Base-by-base conservation (phyloP, 2,329 filamentous ascomycete genomes). In the Xylariales sp. region DNA sequence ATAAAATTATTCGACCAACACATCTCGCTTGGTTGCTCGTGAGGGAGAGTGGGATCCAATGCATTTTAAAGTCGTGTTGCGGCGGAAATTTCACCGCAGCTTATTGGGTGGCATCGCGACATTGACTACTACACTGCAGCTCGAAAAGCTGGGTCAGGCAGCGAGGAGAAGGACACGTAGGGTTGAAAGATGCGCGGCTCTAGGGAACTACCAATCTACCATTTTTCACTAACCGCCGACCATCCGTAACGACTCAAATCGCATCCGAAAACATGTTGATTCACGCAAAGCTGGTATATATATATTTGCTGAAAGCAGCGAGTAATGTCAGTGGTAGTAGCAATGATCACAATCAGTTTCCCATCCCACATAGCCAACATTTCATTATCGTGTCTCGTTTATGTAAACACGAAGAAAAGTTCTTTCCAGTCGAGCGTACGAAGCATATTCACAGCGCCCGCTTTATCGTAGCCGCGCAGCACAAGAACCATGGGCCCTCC, bases 61-160 rank as follows among this genome's bases (percentile, higher is more conserved):
- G 12, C 50, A 45, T 36, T 43, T 10, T 4, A 10, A 7, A 39
- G 16, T 45, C n/a, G 12, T 16, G 12, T 45, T 23, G 7, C 41
- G n/a, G 16, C n/a, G 28, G 39, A 48, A 28, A 43, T 34, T 45
- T 14, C 43, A 56, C 10, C 16, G 3, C 1, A 45, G 43, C 45
- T 56, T 32, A 65, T 61, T 50, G 57, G 56, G 32, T 61, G 18
- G 52, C 23, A 46, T 55, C 16, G 54, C n/a, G 41, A 56, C 41
- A 14, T 6, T 8, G 10, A n/a, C 43, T 48, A 45, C 16, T 18
- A 28, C 48, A 39, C 39, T 41, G 9, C 14, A 45, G 36, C 5
- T 39, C 9, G 30, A 46, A 23, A 53, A 53, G 7, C 45, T 58
- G 62, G 53, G 62, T 58, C 62, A 57, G 62, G 62, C 54, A 58